Conservation (phyloP, 2,329 filamentous ascomycete species). For the Mycosphaerella sp. region DNA sequence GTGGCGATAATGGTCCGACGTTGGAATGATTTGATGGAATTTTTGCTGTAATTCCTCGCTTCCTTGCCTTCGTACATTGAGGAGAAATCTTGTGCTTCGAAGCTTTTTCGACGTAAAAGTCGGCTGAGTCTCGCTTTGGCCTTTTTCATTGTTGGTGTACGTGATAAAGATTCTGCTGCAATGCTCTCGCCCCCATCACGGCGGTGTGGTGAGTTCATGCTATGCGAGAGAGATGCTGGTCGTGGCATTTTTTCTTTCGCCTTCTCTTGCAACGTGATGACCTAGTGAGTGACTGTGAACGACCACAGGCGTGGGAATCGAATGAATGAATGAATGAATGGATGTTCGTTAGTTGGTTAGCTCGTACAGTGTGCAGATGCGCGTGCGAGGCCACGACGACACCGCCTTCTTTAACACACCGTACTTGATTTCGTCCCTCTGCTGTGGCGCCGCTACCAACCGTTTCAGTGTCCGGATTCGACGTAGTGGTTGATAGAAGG, state of each 20-base stretch:
- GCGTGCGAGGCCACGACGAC: background rate
- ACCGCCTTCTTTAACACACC: slow-evolving; percentile 2
- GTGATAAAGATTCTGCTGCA: background rate
- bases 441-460: background rate
- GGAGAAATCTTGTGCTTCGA: background rate
- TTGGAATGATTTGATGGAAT: background rate
- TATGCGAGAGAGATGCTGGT: slow-evolving; percentile 1
- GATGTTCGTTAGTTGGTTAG: background rate
- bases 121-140: slow-evolving; percentile 3
- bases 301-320: background rate
- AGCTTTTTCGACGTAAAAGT: slow-evolving; percentile 5
- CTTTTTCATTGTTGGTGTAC: slow-evolving; percentile 1
- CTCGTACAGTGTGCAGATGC: background rate
- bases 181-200: background rate
- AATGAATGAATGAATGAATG: background rate
- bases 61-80: background rate
- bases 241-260: background rate
- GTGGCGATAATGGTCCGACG: slow-evolving; percentile 1
- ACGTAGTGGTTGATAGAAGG: slow-evolving; percentile 4
- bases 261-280: background rate
- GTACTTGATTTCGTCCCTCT: background rate
- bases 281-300: background rate
- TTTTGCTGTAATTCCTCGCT: background rate
- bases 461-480: slow-evolving; percentile 4
- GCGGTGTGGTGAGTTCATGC: background rate